A percentile compares a stretch with the other conserved stretches of the same genome.
phyloP scores from a whole-genome alignment of 2,329 filamentous ascomycete species.

The Alternaria hordeiaustralica region DNA sequence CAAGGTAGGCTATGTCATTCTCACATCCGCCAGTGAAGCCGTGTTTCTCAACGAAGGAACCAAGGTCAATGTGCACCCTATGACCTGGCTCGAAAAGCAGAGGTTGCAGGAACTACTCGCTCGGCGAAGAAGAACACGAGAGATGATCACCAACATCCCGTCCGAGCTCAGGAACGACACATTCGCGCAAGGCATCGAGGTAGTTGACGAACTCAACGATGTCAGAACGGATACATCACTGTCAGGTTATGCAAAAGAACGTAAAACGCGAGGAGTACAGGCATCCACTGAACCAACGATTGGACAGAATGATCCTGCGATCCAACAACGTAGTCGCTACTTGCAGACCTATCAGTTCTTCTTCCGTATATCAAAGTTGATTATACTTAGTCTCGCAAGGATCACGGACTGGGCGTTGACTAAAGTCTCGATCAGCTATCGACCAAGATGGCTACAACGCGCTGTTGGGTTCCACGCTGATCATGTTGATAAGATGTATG shows the following conservation, averaged over 20 bases:
- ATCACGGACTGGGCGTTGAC: conserved; percentile 62
- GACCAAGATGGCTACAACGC: conserved; percentile 69
- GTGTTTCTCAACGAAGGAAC: conserved; percentile 93
- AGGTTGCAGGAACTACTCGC: conserved; percentile 76
- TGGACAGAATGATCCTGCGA: conserved; percentile 67
- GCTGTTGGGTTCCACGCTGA: conserved; percentile 49
- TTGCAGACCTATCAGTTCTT: conserved; percentile 78
- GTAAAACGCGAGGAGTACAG: conserved; percentile 60
- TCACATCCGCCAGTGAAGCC: conserved; percentile 93
- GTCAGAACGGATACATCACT: conserved; percentile 31
- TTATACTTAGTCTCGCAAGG: conserved; percentile 65
- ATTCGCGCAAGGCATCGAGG: conserved; percentile 45
- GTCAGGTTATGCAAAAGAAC: conserved; percentile 70
- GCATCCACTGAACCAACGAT: conserved; percentile 32
- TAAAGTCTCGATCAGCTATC: conserved; percentile 65
- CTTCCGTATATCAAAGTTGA: conserved; percentile 72
- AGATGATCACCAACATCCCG: conserved; percentile 48
- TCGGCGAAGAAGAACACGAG: conserved; percentile 49
- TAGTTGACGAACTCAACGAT: conserved; percentile 46
- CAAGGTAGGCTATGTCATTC: conserved; percentile 82
- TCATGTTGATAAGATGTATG: conserved; percentile 35
- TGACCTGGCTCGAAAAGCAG: conserved; percentile 93
- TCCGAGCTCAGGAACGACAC: conserved; percentile 51
- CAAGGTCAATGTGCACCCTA: conserved; percentile 72
- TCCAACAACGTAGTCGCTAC: conserved; percentile 80